These are phyloP conservation scores for Cephalotrichum gorgonifer DNA, from an alignment of 2,329 filamentous ascomycete species.

Conservation along the genomic window DNA sequence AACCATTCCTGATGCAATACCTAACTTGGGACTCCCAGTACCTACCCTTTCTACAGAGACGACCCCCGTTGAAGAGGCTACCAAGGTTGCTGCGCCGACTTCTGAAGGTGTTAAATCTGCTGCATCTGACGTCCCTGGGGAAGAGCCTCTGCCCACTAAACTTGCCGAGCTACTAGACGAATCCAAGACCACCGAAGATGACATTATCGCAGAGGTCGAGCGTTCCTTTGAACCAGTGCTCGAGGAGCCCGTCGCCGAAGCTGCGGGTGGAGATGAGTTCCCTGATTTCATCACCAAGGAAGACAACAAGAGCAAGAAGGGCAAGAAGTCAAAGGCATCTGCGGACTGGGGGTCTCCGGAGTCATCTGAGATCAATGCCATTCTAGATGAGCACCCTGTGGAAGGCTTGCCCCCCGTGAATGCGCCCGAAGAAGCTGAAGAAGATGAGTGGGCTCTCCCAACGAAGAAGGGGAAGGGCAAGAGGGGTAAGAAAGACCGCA, in stretches of 20 bases:
- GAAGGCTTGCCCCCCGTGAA: no score
- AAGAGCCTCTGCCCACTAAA: no score
- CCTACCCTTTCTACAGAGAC: background rate
- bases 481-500: slow-evolving; percentile 10
- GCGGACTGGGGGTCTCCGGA: background rate
- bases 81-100: background rate
- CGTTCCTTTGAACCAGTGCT: background rate
- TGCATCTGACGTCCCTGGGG: background rate
- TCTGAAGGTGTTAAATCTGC: background rate
- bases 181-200: background rate
- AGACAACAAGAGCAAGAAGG: slow-evolving; percentile 20
- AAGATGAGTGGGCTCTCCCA: slow-evolving; percentile 12
- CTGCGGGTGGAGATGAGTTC: background rate
- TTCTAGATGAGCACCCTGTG: background rate
- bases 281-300: slow-evolving; percentile 8
- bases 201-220: background rate
- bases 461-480: slow-evolving; percentile 17
- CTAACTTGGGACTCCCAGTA: no score
- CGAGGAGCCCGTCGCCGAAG: background rate
- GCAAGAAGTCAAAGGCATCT: slow-evolving; percentile 7
- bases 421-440: background rate
- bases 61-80: background rate
- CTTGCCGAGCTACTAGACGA: no score
- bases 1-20: background rate
- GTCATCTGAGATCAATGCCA: background rate